phyloP scores from a whole-genome alignment of 257 asterid genomes.

The Penstemon barbatus region DNA sequence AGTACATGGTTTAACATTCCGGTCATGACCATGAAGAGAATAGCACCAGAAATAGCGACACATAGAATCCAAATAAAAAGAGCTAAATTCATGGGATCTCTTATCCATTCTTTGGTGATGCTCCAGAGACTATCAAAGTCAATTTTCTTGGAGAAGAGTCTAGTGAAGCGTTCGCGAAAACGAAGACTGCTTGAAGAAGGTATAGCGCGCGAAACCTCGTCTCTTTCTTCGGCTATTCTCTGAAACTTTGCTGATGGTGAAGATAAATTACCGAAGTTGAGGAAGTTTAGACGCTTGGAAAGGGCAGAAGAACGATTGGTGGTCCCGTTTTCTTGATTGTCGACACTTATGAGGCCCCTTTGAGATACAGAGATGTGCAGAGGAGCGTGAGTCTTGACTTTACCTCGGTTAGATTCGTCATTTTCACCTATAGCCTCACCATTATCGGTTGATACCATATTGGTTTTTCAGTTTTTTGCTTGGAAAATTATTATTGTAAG shows the following conservation, averaged over 20 bases:
- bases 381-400: constrained; percentile 37
- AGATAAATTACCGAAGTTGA: constrained; percentile 53
- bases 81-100: constrained; percentile 70
- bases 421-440: constrained; percentile 41
- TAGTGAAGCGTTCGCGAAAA: constrained; percentile 65
- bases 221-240: constrained; percentile 61
- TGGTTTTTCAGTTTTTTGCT: constrained; percentile 12
- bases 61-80: constrained; percentile 65
- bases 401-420: constrained; percentile 39
- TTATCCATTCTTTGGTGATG: constrained; percentile 71
- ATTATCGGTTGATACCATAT: constrained; percentile 55
- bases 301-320: constrained; percentile 34
- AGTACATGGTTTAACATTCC: constrained; percentile 82
- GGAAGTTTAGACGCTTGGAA: constrained; percentile 46
- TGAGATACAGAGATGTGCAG: constrained; percentile 59
- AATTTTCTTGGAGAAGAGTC: constrained; percentile 56
- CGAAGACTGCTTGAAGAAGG: constrained; percentile 74
- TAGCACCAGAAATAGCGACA: constrained; percentile 88
- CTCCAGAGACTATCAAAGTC: constrained; percentile 54
- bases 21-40: constrained; percentile 80
- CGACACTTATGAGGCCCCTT: constrained; percentile 52
- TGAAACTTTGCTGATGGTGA: constrained; percentile 72
- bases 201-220: constrained; percentile 69
- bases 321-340: constrained; percentile 32
- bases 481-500: background rate